A percentile compares a stretch with the other conserved stretches of the same genome.
These are phyloP conservation scores for Mortierella antarctica DNA, from an alignment of 192 early-diverging fungal genomes.

Conservation along the genomic window DNA sequence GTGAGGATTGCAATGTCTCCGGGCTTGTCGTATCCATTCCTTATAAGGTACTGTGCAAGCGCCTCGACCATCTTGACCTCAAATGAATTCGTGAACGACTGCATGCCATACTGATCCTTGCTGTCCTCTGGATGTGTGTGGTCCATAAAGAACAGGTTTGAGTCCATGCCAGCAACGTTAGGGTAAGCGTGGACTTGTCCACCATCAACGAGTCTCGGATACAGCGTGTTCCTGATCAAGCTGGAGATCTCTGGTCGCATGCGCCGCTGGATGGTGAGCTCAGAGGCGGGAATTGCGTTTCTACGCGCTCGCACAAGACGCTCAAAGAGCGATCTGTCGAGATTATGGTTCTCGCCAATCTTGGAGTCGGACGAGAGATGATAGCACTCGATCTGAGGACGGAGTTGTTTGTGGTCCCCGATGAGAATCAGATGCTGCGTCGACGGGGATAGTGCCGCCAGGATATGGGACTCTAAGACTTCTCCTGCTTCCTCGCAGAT, in stretches of 20 bases:
- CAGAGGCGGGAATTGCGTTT: slow-evolving; percentile 54
- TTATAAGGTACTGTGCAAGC: slow-evolving; percentile 59
- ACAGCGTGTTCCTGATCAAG: slow-evolving; percentile 59
- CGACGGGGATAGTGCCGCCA: slow-evolving; percentile 54
- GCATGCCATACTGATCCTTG: slow-evolving; percentile 52
- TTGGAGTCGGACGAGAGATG: slow-evolving; percentile 50
- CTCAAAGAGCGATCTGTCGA: slow-evolving; percentile 65
- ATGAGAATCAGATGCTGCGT: slow-evolving; percentile 69
- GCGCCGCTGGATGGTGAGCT: slow-evolving; percentile 58
- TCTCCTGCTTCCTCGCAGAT: slow-evolving; percentile 72
- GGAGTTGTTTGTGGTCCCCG: slow-evolving; percentile 57
- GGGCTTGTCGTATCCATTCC: slow-evolving; percentile 59
- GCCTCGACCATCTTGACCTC: slow-evolving; percentile 63
- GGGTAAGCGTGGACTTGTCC: slow-evolving; percentile 31
- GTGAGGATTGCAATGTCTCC: slow-evolving; percentile 66
- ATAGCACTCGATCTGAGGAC: slow-evolving; percentile 46
- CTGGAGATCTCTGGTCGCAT: slow-evolving; percentile 65
- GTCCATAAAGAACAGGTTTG: slow-evolving; percentile 61
- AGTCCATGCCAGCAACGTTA: slow-evolving; percentile 52
- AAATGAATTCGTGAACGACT: slow-evolving; percentile 58
- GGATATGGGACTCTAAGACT: slow-evolving; percentile 66
- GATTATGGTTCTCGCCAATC: slow-evolving; percentile 46
- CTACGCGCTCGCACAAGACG: slow-evolving; percentile 45
- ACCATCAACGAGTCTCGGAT: slow-evolving; percentile 57
- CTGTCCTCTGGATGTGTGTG: slow-evolving; percentile 59